Percentiles rank a stretch among this genome's conserved stretches.
Evolutionary conservation across 2,329 filamentous ascomycete genomes (phyloP).

Genomic region (Pyrenophora seminiperda): DNA sequence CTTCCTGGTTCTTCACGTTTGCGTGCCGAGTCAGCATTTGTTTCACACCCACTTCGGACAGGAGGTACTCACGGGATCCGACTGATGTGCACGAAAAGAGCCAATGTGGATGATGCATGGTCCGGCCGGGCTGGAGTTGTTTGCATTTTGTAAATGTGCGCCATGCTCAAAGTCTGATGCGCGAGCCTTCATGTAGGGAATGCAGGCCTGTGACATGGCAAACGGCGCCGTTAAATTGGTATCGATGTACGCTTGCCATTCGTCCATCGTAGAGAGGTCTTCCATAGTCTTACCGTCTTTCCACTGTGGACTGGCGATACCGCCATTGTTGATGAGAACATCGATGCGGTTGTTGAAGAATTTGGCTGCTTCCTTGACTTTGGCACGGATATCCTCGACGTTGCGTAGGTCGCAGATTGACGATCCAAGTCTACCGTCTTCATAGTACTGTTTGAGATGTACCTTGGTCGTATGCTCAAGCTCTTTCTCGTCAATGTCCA

Average conservation of each 20-base stretch:
- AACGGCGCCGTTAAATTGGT: constrained; percentile 57
- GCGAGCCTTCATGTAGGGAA: constrained; percentile 54
- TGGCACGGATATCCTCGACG: constrained; percentile 49
- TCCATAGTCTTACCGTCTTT: constrained; percentile 55
- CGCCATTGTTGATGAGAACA: constrained; percentile 48
- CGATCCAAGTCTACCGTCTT: constrained; percentile 43
- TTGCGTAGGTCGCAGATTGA: constrained; percentile 53
- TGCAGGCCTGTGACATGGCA: constrained; percentile 54
- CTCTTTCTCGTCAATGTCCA: constrained; percentile 51
- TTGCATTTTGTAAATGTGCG: constrained; percentile 32
- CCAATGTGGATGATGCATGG: constrained; percentile 56
- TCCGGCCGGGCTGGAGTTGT: constrained; percentile 38
- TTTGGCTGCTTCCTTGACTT: constrained; percentile 49
- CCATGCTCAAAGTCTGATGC: constrained; percentile 31
- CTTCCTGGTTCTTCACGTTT: constrained; percentile 50
- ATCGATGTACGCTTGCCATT: constrained; percentile 56
- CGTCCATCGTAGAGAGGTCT: constrained; percentile 48
- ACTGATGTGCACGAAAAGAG: constrained; percentile 54
- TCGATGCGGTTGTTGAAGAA: constrained; percentile 52
- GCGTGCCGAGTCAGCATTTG: too few relatives aligned
- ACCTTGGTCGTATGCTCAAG: constrained; percentile 47
- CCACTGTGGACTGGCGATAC: constrained; percentile 50
- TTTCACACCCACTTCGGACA: too few relatives aligned
- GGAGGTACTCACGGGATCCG: constrained; percentile 39
- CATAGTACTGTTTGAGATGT: constrained; percentile 47